Evolutionary conservation across 2,329 filamentous ascomycete species (phyloP).

Genomic region (Colletotrichum gigasporum): DNA sequence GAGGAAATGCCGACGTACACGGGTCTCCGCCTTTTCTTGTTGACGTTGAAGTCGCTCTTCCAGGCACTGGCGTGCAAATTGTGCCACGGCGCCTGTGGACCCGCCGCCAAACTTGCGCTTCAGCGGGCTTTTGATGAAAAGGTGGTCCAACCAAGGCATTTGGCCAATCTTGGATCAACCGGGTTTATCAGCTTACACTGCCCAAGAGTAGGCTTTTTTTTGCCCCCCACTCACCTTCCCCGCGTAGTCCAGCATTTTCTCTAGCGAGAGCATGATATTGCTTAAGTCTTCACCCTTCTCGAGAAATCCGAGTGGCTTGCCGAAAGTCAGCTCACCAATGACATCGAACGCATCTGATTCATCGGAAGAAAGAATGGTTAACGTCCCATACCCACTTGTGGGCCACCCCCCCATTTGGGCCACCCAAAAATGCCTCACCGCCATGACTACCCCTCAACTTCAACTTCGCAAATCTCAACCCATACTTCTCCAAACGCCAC

Average conservation of each 20-base stretch:
- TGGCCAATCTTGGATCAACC: conserved; percentile 31
- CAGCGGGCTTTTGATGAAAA: conserved; percentile 41
- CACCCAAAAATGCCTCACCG: too few relatives aligned
- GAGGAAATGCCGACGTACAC: conserved; percentile 40
- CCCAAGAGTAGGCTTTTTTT: too few relatives aligned
- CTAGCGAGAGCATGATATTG: conserved; percentile 38
- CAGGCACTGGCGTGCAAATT: conserved; percentile 24
- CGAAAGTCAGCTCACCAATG: conserved; percentile 46
- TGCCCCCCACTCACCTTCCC: neutral
- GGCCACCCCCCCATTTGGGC: too few relatives aligned
- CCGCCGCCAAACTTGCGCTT: conserved; percentile 36
- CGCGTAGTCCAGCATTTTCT: conserved; percentile 26
- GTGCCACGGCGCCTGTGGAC: conserved; percentile 20
- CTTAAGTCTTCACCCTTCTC: conserved; percentile 45
- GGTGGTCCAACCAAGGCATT: conserved; percentile 39
- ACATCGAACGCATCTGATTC: conserved; percentile 48
- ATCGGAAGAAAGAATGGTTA: too few relatives aligned
- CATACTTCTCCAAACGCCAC: too few relatives aligned
- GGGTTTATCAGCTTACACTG: too few relatives aligned
- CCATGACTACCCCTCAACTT: too few relatives aligned
- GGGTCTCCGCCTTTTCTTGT: neutral
- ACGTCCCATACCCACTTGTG: too few relatives aligned
- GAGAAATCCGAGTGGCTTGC: conserved; percentile 46
- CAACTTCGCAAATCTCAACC: too few relatives aligned
- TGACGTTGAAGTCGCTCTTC: conserved; percentile 10